phyloP scores from a whole-genome alignment of 192 early-diverging fungal genomes.

The Borealophlyctis nickersoniae region DNA sequence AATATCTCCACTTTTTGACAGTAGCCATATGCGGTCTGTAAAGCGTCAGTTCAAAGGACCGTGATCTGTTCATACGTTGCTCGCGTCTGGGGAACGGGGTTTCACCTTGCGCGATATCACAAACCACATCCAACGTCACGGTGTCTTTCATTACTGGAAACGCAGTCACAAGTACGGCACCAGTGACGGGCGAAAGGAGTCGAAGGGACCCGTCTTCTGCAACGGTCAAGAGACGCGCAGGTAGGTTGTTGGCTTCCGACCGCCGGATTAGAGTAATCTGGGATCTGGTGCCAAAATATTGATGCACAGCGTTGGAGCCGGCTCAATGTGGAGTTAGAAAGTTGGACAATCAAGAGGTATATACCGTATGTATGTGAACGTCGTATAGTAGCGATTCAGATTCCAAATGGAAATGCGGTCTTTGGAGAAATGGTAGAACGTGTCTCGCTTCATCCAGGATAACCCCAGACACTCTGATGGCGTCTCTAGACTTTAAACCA shows the following conservation, averaged over 20 bases:
- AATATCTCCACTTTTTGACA: constrained; percentile 39
- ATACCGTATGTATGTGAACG: constrained; percentile 34
- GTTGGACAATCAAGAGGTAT: neutral
- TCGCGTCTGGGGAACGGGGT: too few relatives aligned
- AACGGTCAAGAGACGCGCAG: constrained; percentile 40
- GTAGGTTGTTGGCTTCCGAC: constrained; percentile 5
- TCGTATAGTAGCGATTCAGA: constrained; percentile 45
- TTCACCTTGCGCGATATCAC: constrained; percentile 41
- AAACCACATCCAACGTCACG: constrained; percentile 22
- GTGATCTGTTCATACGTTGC: too few relatives aligned
- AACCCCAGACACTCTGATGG: constrained; percentile 45
- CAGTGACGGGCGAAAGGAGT: constrained; percentile 45
- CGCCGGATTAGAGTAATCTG: constrained; percentile 19
- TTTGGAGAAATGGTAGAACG: constrained; percentile 40
- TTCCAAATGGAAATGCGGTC: constrained; percentile 42
- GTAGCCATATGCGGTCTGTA: constrained; percentile 41
- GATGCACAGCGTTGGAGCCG: too few relatives aligned
- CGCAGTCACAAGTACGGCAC: constrained; percentile 37
- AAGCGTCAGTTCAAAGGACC: constrained; percentile 2
- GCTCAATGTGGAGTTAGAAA: neutral
- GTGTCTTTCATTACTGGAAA: constrained; percentile 49
- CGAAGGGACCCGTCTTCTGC: constrained; percentile 40
- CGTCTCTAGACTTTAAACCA: constrained; percentile 43
- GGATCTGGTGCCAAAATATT: constrained; percentile 18
- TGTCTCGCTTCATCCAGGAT: constrained; percentile 44